Base-by-base conservation (phyloP, 2,329 filamentous ascomycete genomes). In the Madurella fahalii region DNA sequence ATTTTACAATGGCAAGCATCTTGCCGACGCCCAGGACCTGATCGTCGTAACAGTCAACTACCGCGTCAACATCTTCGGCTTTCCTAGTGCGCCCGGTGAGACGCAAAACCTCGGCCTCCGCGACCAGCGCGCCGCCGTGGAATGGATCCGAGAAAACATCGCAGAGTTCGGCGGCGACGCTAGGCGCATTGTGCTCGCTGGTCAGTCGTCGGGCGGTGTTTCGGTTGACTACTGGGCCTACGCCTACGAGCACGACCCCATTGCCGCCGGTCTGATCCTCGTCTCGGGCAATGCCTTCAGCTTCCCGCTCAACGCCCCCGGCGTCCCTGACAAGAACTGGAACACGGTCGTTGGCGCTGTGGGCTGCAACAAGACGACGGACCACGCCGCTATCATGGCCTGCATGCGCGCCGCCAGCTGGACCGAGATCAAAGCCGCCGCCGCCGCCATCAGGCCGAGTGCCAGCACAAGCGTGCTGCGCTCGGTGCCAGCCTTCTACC, bases 91-190 rank as follows among this genome's bases (percentile, higher is more conserved):
- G 0, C 58, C 58, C 5, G 64, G 58, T 2, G 37, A 43, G 40
- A 18, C 32, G 9, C 67, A 72, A 42, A 83, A 83, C 55, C 64
- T 79, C 1, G 80, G 78, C 1, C 65, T 83, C 3, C 68, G 72
- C 1, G 78, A 83, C 61, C 79, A 82, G 59, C 72, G 77, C 2
- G 59, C 69, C 0, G 77, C 76, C 0, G 66, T 80, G 0, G 74
- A 79, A 63, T 81, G 78, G 78, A 61, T 78, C 0, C 70, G 67
- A 2, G 66, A 72, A 43, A 79, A 80, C 58, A 72, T 77, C 34
- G 68, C 62, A 9, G 61, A 59, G 0, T 81, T 81, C 58, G 76
- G 76, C 46, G 78, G 78, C 20, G 70, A 76, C 52, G 61, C 69
- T 1, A 40, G 52, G 9, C 64, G 64, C 13, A 77, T 78, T 54